Conservation (phyloP, 1,284 basidiomycete genomes). For the Crucibulum cyathiforme region DNA sequence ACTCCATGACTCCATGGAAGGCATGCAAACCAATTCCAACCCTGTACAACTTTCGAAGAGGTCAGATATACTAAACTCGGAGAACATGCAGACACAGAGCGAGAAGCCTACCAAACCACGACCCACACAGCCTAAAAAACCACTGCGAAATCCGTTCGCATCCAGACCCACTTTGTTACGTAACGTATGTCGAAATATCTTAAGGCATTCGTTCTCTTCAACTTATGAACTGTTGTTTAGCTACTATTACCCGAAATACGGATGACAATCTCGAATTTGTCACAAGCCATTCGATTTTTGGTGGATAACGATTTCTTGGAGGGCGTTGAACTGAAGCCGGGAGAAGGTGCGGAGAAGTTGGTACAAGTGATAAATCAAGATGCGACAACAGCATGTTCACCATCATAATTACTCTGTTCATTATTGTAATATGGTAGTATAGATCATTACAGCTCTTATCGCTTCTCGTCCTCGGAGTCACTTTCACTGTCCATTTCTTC, state of each 20-base stretch:
- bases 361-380: conserved; percentile 58
- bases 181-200: conserved; percentile 59
- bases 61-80: too few relatives aligned
- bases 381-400: neutral
- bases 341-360: conserved; percentile 74
- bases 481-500: conserved; percentile 43
- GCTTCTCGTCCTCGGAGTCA: conserved; percentile 36
- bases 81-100: neutral
- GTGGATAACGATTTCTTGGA: conserved; percentile 91
- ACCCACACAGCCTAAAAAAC: conserved; percentile 54
- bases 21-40: too few relatives aligned
- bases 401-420: neutral
- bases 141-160: conserved; percentile 71
- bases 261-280: conserved; percentile 90
- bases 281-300: conserved; percentile 92
- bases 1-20: too few relatives aligned
- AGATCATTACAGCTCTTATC: conserved; percentile 2
- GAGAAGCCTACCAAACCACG: conserved; percentile 2
- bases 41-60: too few relatives aligned
- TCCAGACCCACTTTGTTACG: conserved; percentile 73
- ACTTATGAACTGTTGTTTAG: conserved; percentile 40
- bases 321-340: conserved; percentile 82
- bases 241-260: conserved; percentile 89
- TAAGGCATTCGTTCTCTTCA: neutral
- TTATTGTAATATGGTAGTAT: neutral